These are phyloP conservation scores for Emydomyces testavorans DNA, from an alignment of 2,329 filamentous ascomycete species.

Conservation along the genomic window DNA sequence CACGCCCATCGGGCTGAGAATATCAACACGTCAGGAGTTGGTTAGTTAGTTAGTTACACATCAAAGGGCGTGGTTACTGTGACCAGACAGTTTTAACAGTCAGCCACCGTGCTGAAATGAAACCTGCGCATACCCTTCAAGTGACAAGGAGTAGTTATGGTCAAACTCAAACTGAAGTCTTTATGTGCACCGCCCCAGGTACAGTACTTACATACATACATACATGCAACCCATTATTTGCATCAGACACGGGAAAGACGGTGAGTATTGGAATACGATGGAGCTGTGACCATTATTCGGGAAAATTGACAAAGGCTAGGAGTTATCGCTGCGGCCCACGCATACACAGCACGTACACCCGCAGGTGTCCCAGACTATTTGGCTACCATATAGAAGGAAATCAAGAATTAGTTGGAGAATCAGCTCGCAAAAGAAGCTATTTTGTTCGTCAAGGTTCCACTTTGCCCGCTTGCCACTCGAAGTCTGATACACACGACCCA, in stretches of 20 bases:
- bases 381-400: slow-evolving; percentile 7
- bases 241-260: too few relatives aligned
- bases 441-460: slow-evolving; percentile 8
- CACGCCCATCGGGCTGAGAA: not conserved
- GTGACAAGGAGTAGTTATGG: too few relatives aligned
- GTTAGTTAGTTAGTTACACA: not conserved
- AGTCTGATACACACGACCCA: slow-evolving; percentile 1
- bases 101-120: too few relatives aligned
- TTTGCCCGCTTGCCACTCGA: slow-evolving; percentile 2
- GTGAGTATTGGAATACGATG: not conserved
- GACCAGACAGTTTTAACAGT: too few relatives aligned
- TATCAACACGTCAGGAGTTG: not conserved
- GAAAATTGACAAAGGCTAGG: slow-evolving; percentile 3
- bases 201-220: not conserved
- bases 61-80: too few relatives aligned
- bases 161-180: too few relatives aligned
- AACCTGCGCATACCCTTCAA: too few relatives aligned
- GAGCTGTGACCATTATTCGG: not conserved
- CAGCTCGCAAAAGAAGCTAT: not conserved
- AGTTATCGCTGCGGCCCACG: slow-evolving; percentile 5
- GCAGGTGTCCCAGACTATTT: slow-evolving; percentile 7
- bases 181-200: too few relatives aligned
- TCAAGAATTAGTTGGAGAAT: too few relatives aligned
- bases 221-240: too few relatives aligned
- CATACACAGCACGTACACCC: slow-evolving; percentile 10